Evolutionary conservation across 2,329 filamentous ascomycete genomes (phyloP), one percentile per base, ranked within the genome.

Genomic region (Balansia obtecta): DNA sequence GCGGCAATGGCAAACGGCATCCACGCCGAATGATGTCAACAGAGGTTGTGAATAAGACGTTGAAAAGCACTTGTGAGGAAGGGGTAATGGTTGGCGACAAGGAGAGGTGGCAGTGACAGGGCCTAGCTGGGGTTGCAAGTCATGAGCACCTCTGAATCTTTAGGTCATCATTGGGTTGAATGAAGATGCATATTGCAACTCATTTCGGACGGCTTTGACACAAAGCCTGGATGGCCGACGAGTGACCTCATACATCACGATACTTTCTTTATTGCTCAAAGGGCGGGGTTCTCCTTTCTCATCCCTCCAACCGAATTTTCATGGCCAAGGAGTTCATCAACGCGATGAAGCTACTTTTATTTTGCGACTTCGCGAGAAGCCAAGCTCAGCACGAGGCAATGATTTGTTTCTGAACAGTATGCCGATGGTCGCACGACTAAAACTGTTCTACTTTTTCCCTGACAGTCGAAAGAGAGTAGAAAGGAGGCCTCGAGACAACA

Each of bases 11-110:
- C 55, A 7, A 52, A 50, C 30, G 50, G 48, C 5, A 13, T 53
- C 40, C 48, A 52, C 18, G 12, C 50, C n/a, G 50, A 54, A 11
- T 53, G 52, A 48, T 8, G 32, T 33, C 16, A 34, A 48, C 16
- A 42, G 2, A 20, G 1, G 6, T n/a, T 3, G 10, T 4, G 16
- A 33, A 8, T 27, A 48, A 42, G 33, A 41, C 16, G 10, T n/a
- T 46, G 45, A 20, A n/a, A 44, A 38, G 27, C 46, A 33, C 20
- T n/a, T 44, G n/a, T 48, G 40, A 38, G 30, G 30, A 43, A 11
- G n/a, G 5, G 12, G 2, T 16, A 47, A 12, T 4, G 12, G 32
- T 3, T 27, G 22, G 22, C 6, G 22, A 27, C 6, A 27, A 33
- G 16, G 34, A 40, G 33, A n/a, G n/a, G 6, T 12, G 32, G 30